A percentile compares a stretch with the other conserved stretches of the same genome.
Conservation (phyloP, 768 basidiomycete genomes). For the Hypholoma sublateritium region DNA sequence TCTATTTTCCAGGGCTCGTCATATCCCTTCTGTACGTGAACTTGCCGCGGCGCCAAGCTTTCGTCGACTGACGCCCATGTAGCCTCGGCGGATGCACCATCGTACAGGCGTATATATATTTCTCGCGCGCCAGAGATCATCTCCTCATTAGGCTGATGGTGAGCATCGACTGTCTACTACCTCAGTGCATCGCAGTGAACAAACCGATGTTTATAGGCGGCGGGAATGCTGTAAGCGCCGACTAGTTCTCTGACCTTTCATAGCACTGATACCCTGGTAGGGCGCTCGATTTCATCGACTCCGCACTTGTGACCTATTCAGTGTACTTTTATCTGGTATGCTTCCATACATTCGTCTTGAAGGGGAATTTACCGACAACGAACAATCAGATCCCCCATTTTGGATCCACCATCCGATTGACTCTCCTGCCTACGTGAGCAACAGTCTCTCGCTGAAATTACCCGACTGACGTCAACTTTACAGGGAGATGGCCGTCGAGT, state of each 20-base stretch:
- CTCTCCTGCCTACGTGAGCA: background rate
- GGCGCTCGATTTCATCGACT: conserved; percentile 2
- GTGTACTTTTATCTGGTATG: conserved; percentile 5
- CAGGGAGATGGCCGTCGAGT: conserved; percentile 4
- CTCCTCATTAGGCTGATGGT: conserved; percentile 3
- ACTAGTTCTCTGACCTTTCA: background rate
- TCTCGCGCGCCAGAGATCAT: conserved; percentile 4
- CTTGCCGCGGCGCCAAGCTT: background rate
- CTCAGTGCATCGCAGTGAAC: too few species aligned
- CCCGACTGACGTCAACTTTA: background rate
- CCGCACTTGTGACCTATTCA: conserved; percentile 3
- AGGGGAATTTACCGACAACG: background rate
- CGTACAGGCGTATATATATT: conserved; percentile 2
- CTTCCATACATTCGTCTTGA: background rate
- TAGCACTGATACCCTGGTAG: background rate
- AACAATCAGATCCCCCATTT: conserved; percentile 1
- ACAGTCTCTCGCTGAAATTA: background rate
- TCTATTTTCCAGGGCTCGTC: background rate
- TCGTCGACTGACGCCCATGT: background rate
- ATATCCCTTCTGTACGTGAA: conserved; percentile 2
- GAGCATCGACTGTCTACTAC: background rate
- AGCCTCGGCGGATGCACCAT: conserved; percentile 2
- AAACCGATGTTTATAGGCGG: background rate
- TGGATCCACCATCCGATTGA: background rate
- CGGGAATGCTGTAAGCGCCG: conserved; percentile 1